phyloP scores from a whole-genome alignment of 2,329 filamentous ascomycete species.

The Clarireedia paspali region DNA sequence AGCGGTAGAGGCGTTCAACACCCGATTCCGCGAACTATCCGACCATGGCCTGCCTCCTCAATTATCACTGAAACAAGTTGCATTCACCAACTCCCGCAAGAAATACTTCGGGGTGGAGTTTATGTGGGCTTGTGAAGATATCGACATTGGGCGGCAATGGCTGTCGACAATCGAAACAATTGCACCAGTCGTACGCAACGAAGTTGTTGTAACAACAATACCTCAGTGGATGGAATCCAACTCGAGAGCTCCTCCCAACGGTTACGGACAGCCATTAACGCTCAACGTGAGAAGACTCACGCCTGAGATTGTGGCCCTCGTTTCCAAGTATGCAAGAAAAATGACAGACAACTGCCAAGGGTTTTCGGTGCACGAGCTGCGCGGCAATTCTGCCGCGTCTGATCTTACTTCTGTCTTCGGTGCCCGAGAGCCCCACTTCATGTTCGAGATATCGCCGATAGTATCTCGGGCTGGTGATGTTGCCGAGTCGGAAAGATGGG shows the following conservation, averaged over 20 bases:
- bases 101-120: constrained; percentile 24
- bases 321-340: constrained; percentile 10
- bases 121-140: constrained; percentile 30
- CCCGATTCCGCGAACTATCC: constrained; percentile 21
- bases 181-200: constrained; percentile 24
- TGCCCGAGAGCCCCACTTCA: constrained; percentile 28
- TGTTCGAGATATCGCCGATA: constrained; percentile 31
- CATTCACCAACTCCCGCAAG: constrained; percentile 28
- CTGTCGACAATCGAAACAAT: constrained; percentile 26
- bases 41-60: constrained; percentile 19
- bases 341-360: constrained; percentile 24
- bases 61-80: constrained; percentile 21
- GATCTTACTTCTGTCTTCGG: constrained; percentile 26
- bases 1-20: constrained; percentile 22
- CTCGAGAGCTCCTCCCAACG: neutral
- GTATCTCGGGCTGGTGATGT: constrained; percentile 20
- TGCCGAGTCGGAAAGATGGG: constrained; percentile 23
- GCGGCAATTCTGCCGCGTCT: constrained; percentile 14
- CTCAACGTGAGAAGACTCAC: constrained; percentile 10
- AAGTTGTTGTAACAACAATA: constrained; percentile 21
- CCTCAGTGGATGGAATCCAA: constrained; percentile 16
- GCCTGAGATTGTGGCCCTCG: constrained; percentile 2
- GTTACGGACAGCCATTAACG: constrained; percentile 10
- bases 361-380: constrained; percentile 28
- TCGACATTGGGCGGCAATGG: constrained; percentile 26